Conservation (phyloP, 2,329 filamentous ascomycete genomes). For the Chrysoporthe austroafricana region DNA sequence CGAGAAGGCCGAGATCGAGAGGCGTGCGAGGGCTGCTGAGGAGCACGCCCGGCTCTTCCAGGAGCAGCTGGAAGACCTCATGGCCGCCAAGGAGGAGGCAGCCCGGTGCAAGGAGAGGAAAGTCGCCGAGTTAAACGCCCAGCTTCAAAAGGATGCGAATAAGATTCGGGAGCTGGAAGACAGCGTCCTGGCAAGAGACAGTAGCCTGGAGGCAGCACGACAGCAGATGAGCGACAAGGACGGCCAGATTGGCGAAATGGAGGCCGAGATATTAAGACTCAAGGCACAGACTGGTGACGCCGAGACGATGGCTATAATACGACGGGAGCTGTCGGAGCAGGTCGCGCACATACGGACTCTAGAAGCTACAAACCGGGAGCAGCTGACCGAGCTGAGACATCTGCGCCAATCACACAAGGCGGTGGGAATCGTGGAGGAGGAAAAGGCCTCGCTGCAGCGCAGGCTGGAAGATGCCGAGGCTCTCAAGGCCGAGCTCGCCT, state of each 20-base stretch:
- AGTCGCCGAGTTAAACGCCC: slow-evolving; percentile 57
- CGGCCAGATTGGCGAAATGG: slow-evolving; percentile 70
- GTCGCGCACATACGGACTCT: slow-evolving; percentile 87
- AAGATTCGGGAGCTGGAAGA: slow-evolving; percentile 62
- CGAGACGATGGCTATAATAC: slow-evolving; percentile 83
- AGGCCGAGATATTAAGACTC: slow-evolving; percentile 80
- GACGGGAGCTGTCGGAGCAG: slow-evolving; percentile 87
- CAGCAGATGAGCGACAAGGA: slow-evolving; percentile 71
- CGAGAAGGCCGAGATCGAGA: slow-evolving; percentile 69
- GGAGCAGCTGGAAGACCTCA: slow-evolving; percentile 80
- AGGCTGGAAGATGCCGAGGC: slow-evolving; percentile 76
- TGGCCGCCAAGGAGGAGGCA: slow-evolving; percentile 67
- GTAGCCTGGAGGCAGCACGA: slow-evolving; percentile 63
- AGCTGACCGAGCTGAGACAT: slow-evolving; percentile 77
- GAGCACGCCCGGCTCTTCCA: slow-evolving; percentile 74
- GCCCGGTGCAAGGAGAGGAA: slow-evolving; percentile 64
- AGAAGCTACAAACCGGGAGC: slow-evolving; percentile 79
- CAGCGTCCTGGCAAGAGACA: slow-evolving; percentile 60
- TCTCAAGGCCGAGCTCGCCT: slow-evolving; percentile 75
- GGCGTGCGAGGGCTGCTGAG: slow-evolving; percentile 69
- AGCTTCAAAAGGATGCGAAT: slow-evolving; percentile 50
- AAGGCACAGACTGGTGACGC: slow-evolving; percentile 87
- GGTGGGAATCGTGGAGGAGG: slow-evolving; percentile 93
- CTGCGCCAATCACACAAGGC: slow-evolving; percentile 81
- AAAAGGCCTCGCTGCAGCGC: slow-evolving; percentile 82